phyloP scores from a whole-genome alignment of 208 protist species.

The Acanthamoeba royreba region DNA sequence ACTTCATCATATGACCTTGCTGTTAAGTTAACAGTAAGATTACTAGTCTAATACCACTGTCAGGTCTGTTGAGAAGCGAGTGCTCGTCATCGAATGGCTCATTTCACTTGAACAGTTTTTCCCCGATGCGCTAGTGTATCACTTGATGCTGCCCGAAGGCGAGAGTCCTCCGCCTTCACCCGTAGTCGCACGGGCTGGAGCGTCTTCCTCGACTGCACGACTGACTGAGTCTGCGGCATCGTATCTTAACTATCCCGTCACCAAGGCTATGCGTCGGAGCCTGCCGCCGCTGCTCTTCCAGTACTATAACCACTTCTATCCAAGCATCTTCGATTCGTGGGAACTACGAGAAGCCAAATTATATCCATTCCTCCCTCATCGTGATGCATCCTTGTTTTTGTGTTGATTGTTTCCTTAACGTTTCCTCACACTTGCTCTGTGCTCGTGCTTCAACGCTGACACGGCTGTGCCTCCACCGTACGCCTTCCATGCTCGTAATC shows the following conservation, averaged over 20 bases:
- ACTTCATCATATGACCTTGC: no score
- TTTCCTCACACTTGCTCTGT: background rate
- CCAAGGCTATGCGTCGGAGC: background rate
- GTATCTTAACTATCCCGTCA: background rate
- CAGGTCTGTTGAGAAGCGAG: background rate
- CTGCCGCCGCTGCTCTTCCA: slow-evolving; percentile 20
- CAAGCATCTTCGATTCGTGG: slow-evolving; percentile 20
- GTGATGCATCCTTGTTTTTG: background rate
- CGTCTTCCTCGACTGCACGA: background rate
- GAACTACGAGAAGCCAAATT: slow-evolving; percentile 8
- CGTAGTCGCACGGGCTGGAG: no score
- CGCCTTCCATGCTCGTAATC: background rate
- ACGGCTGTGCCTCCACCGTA: background rate
- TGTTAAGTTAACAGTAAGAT: no score
- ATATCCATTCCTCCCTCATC: background rate
- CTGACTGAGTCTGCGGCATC: no score
- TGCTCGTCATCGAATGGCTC: background rate
- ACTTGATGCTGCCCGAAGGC: background rate
- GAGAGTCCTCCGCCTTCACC: background rate
- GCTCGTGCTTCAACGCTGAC: slow-evolving; percentile 1
- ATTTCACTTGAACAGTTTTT: background rate
- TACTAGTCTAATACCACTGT: no score
- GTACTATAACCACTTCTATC: slow-evolving; percentile 31
- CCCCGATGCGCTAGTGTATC: background rate
- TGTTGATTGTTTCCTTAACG: no score